phyloP scores from a whole-genome alignment of 1,284 basidiomycete genomes.

The Retiboletus flavoniger region DNA sequence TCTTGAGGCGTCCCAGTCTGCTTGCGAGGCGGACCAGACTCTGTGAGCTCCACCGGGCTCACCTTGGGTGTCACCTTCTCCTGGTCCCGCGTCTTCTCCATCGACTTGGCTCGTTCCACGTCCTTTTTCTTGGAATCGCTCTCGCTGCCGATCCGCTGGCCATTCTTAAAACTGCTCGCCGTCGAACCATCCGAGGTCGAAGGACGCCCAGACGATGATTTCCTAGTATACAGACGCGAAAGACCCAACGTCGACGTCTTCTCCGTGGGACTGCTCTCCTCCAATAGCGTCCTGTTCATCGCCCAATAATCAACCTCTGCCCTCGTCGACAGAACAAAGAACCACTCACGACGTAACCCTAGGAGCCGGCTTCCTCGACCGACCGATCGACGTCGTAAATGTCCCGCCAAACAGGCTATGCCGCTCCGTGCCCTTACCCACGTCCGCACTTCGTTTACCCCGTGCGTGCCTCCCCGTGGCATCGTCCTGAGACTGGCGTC shows the following conservation, averaged over 20 bases:
- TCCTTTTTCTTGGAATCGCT: constrained; percentile 19
- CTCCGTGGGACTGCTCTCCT: constrained; percentile 30
- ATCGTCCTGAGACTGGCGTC: constrained; percentile 27
- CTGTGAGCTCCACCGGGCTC: constrained; percentile 17
- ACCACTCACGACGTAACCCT: constrained; percentile 55
- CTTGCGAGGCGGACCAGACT: constrained; percentile 45
- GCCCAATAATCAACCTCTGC: not conserved
- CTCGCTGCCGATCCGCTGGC: constrained; percentile 3
- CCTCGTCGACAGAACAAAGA: constrained; percentile 1
- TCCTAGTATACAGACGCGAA: constrained; percentile 48
- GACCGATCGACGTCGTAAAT: constrained; percentile 57
- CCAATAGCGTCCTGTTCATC: constrained; percentile 27
- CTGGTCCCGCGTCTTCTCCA: constrained; percentile 22
- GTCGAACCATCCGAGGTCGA: constrained; percentile 37
- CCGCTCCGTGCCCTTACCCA: constrained; percentile 53
- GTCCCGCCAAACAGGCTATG: constrained; percentile 74
- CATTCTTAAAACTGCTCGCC: constrained; percentile 15
- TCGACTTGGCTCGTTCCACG: constrained; percentile 23
- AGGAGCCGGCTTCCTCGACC: constrained; percentile 78
- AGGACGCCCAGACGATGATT: constrained; percentile 38
- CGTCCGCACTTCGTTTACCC: constrained; percentile 52
- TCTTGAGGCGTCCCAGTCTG: constrained; percentile 44
- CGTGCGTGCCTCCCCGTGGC: constrained; percentile 44
- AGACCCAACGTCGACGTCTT: constrained; percentile 46
- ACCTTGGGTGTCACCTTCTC: constrained; percentile 23